Evolutionary conservation across 345 rosid genomes (phyloP), one percentile per base, ranked within the genome.

Genomic region (Reutealis trisperma): DNA sequence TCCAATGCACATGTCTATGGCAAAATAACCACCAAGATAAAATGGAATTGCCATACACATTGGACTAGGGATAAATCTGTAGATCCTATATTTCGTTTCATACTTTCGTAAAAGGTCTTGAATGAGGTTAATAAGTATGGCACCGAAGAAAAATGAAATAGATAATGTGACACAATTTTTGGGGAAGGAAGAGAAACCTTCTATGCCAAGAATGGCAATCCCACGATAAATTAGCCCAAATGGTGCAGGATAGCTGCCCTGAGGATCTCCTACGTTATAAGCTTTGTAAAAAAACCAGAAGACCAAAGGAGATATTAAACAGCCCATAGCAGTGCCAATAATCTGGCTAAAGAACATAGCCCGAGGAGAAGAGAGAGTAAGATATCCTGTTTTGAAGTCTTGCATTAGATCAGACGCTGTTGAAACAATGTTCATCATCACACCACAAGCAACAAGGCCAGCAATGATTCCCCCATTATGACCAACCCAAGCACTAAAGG

Each of bases 11-110:
- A 94, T 93, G 72, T 94, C 98, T 54, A 93, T 87, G 16, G 93
- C 90, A 63, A 94, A 94, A 85, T 89, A 93, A 49, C 88, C 87
- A 2, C 98, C 98, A 1, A 93, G 86, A 81, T 92, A 94, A 85
- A 94, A 92, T 0, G 98, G 98, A n/a, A 92, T 94, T 13, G 97
- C 98, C 92, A 93, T 87, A 78, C 96, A 91, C 98, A 94, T 94
- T 13, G 98, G 97, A 73, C 88, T 94, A 0, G 98, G 98, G 54
- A 94, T 78, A 69, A 82, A 94, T 88, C 88, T 87, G 37, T 84
- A 22, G 37, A 85, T 25, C 70, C 70, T 25, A 32, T 69, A 83
- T 67, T 68, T 86, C 64, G 81, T 80, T 65, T 88, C 92, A 5
- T 54, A 80, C 19, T 45, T 54, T 58, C 52, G 61, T 52, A 90